Conservation (phyloP, 2,329 filamentous ascomycete genomes). For the Verticillium klebahnii region DNA sequence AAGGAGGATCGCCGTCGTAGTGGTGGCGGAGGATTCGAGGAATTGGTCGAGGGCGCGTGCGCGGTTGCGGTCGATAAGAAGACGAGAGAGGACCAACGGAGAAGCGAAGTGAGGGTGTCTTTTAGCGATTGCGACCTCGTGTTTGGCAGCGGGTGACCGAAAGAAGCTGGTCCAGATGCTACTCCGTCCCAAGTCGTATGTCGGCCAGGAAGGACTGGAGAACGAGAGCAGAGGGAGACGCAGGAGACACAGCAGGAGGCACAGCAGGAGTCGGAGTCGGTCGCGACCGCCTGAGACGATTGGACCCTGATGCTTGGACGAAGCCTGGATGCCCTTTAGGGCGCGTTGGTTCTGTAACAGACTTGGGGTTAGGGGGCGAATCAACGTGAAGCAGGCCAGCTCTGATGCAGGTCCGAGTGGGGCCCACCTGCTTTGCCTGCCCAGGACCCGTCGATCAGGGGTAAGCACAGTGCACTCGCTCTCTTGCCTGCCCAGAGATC, state of each 20-base stretch:
- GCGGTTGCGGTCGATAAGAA: neutral
- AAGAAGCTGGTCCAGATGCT: neutral
- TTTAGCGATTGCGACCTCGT: neutral
- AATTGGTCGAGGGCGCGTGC: neutral
- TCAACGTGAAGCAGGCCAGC: neutral
- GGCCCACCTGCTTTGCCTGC: neutral
- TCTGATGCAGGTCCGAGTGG: neutral
- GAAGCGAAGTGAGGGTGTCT: neutral
- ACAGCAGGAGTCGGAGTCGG: neutral
- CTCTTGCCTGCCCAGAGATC: neutral
- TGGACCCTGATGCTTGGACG: neutral
- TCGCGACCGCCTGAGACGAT: neutral
- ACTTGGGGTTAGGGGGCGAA: neutral
- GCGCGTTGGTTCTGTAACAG: slow-evolving; percentile 1
- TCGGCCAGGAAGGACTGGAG: neutral
- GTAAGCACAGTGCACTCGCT: neutral
- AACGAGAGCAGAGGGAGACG: neutral
- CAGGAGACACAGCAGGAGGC: neutral
- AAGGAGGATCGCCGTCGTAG: neutral
- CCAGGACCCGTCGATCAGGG: neutral
- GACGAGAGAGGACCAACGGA: neutral
- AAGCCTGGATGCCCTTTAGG: neutral
- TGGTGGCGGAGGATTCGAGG: neutral
- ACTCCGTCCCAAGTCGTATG: neutral
- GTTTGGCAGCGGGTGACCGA: neutral